A percentile compares a stretch with the other conserved stretches of the same genome.
Evolutionary conservation across 225 moss, liverwort and hornwort genomes (phyloP).

Genomic region (Bryoerythrophyllum caledonicum): DNA sequence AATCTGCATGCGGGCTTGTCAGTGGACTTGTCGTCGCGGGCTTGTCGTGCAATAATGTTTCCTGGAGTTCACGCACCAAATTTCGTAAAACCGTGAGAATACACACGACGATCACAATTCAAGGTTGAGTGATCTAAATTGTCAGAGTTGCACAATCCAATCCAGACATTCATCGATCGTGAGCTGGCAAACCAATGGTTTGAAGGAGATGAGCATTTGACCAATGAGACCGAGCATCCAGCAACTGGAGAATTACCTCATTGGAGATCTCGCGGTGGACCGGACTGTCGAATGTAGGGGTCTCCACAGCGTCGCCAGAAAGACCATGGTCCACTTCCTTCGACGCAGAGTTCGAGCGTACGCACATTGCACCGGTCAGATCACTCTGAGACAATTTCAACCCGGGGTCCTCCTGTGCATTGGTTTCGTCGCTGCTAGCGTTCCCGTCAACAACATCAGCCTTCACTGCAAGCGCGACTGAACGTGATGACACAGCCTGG

Average conservation of each 20-base stretch:
- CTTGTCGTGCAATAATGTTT: slow-evolving; percentile 8
- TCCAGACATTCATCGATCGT: background rate
- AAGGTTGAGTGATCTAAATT: background rate
- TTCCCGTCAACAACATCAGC: background rate
- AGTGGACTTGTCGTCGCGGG: background rate
- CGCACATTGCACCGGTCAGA: background rate
- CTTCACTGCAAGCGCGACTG: background rate
- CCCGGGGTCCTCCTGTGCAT: slow-evolving; percentile 3
- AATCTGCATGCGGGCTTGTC: slow-evolving; percentile 1
- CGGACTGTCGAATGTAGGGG: background rate
- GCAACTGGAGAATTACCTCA: slow-evolving; percentile 20
- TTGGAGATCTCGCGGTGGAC: background rate
- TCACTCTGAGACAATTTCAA: background rate
- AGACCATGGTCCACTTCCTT: background rate
- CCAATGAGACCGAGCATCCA: background rate
- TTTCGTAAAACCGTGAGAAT: slow-evolving; percentile 1
- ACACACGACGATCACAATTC: background rate
- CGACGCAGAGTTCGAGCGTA: background rate
- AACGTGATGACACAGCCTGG: background rate
- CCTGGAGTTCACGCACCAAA: slow-evolving; percentile 7
- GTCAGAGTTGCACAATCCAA: background rate
- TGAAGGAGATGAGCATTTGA: background rate
- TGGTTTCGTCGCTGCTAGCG: background rate
- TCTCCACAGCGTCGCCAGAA: slow-evolving; percentile 2
- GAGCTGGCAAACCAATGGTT: background rate